These are phyloP conservation scores for Eucalyptus sp. DNA, from an alignment of 345 rosid species.

Conservation along the genomic window DNA sequence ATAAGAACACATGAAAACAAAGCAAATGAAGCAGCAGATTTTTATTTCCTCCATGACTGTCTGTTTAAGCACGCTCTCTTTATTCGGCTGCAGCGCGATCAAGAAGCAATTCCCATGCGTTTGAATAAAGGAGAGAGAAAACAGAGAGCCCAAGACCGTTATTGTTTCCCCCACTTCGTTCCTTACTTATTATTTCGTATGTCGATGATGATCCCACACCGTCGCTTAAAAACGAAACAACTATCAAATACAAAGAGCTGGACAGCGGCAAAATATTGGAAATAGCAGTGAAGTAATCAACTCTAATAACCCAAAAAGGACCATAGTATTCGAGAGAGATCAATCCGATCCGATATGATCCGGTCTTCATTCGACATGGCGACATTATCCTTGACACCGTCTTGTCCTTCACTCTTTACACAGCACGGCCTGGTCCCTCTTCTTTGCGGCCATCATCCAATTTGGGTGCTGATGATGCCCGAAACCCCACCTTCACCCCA, in stretches of 20 bases:
- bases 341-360: background rate
- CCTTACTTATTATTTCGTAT: background rate
- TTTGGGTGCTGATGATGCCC: conserved; percentile 25
- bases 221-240: background rate
- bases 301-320: background rate
- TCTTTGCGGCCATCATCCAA: conserved; percentile 7
- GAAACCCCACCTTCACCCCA: conserved; percentile 91
- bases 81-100: background rate
- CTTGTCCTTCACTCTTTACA: background rate
- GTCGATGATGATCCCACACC: background rate
- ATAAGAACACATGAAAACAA: background rate
- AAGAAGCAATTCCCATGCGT: background rate
- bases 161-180: background rate
- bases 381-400: no score
- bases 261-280: background rate
- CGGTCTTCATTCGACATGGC: background rate
- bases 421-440: conserved; percentile 7
- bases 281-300: background rate
- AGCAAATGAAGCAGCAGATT: background rate
- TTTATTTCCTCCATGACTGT: background rate
- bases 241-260: background rate
- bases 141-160: background rate
- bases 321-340: background rate
- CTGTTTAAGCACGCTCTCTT: background rate
- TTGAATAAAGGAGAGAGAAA: background rate